These are phyloP conservation scores for Trichoderma virens DNA, from an alignment of 495 filamentous ascomycete species.

Conservation along the genomic window DNA sequence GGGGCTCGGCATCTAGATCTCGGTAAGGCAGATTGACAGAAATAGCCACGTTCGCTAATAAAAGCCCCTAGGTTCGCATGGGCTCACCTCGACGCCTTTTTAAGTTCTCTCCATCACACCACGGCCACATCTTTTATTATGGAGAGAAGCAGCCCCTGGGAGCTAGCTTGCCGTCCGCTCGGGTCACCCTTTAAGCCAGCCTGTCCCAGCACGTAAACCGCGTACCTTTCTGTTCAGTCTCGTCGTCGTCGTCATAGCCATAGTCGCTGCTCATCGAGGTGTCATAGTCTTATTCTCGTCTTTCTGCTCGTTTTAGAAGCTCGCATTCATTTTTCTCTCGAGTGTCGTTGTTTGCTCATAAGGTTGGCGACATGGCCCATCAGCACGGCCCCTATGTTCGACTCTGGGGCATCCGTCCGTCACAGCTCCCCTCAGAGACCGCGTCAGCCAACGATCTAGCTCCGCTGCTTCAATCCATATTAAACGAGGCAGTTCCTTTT, in stretches of 20 bases:
- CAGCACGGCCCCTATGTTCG: constrained; percentile 29
- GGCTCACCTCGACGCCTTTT: not conserved
- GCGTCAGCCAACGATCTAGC: constrained; percentile 24
- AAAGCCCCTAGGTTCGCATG: not conserved
- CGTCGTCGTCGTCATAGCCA: not conserved
- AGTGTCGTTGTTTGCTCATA: not conserved
- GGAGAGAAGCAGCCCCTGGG: not conserved
- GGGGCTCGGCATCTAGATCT: not conserved
- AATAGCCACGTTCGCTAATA: not conserved
- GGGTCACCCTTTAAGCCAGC: not conserved
- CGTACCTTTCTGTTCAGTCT: not conserved
- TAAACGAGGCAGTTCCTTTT: constrained; percentile 51
- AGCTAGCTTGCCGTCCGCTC: not conserved
- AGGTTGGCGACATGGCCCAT: constrained; percentile 2
- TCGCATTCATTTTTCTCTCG: no score
- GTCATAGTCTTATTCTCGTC: no score
- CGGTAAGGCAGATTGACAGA: not conserved
- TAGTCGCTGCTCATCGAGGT: no score
- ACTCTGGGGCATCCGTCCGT: constrained; percentile 31
- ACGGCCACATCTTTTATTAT: not conserved
- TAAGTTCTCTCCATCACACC: not conserved
- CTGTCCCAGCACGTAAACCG: not conserved
- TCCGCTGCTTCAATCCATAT: constrained; percentile 32
- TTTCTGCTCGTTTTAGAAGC: no score
- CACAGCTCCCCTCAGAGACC: constrained; percentile 28